These are phyloP conservation scores for Cicer yamashitae DNA, from an alignment of 306 rosid species.

Conservation along the genomic window DNA sequence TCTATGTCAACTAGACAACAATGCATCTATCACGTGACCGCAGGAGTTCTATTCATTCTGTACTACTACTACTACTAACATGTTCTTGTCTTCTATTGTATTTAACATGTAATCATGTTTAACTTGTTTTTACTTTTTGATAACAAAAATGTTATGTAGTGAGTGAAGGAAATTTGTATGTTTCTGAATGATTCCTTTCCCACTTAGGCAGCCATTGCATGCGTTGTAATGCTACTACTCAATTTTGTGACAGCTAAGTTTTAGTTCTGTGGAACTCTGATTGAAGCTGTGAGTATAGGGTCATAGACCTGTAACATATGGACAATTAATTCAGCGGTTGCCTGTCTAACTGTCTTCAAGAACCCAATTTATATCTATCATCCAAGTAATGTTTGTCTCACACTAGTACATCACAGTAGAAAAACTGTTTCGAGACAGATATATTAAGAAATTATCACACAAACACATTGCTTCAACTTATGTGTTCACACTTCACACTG, in stretches of 20 bases:
- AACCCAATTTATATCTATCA: background rate
- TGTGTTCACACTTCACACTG: background rate
- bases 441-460: background rate
- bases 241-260: constrained; percentile 53
- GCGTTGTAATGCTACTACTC: constrained; percentile 39
- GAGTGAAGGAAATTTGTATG: constrained; percentile 8
- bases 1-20: constrained; percentile 7
- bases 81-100: constrained; percentile 19
- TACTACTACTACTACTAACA: constrained; percentile 2
- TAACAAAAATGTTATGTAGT: no score
- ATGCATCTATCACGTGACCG: background rate
- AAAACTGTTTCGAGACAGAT: background rate
- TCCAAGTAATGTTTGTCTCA: background rate
- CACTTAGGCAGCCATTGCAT: constrained; percentile 37
- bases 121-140: background rate
- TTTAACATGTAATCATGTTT: no score
- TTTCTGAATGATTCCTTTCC: constrained; percentile 2
- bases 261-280: constrained; percentile 55
- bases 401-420: constrained; percentile 1
- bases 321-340: constrained; percentile 48
- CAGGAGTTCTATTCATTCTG: constrained; percentile 16
- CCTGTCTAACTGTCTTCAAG: background rate
- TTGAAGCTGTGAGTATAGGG: constrained; percentile 41
- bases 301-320: constrained; percentile 54
- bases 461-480: constrained; percentile 1